These are phyloP conservation scores for Coemansia sp. DNA, from an alignment of 192 early-diverging fungal species.

Conservation along the genomic window DNA sequence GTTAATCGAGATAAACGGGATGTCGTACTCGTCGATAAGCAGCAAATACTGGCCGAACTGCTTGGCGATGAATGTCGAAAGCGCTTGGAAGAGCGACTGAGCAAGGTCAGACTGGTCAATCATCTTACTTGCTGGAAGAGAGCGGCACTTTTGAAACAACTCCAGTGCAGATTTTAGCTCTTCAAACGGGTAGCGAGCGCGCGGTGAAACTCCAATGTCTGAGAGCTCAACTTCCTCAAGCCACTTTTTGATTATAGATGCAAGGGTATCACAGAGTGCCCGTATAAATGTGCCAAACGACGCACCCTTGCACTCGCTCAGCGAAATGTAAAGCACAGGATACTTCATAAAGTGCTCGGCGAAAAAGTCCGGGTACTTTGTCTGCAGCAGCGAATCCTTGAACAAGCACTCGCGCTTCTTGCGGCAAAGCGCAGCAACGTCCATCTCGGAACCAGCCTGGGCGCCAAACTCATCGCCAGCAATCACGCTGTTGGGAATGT, in stretches of 20 bases:
- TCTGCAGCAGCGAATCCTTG: conserved; percentile 26
- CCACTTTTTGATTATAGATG: not conserved
- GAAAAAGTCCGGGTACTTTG: conserved; percentile 33
- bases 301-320: conserved; percentile 19
- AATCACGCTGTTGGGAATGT: conserved; percentile 21
- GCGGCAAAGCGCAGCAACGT: conserved; percentile 19
- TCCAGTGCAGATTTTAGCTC: not conserved
- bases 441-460: conserved; percentile 8
- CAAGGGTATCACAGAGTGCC: conserved; percentile 13
- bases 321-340: conserved; percentile 35
- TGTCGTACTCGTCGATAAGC: conserved; percentile 47
- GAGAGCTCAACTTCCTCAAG: not conserved
- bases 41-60: conserved; percentile 37
- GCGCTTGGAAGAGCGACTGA: conserved; percentile 5
- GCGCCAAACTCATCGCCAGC: not conserved
- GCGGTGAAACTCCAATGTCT: not conserved
- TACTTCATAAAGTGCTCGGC: conserved; percentile 48
- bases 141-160: not conserved
- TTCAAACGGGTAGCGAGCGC: not conserved
- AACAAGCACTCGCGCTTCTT: conserved; percentile 42
- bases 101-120: not conserved
- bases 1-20: conserved; percentile 41
- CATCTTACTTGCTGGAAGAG: not conserved
- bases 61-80: conserved; percentile 10
- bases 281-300: conserved; percentile 10